phyloP scores from a whole-genome alignment of 257 asterid species.

The Plantago elongata region DNA sequence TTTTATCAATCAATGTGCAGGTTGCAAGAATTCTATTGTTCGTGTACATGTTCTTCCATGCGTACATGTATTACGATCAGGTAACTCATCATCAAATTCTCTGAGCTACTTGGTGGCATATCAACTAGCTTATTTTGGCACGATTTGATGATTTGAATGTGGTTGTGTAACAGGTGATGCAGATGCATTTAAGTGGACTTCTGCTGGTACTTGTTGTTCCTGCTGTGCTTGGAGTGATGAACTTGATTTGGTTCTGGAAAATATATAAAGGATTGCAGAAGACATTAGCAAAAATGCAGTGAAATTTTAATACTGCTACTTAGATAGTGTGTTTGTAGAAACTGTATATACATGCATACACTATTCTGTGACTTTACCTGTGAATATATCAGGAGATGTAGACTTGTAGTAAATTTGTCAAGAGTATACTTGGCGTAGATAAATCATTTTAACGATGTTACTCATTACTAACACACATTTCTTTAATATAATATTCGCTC shows the following conservation, averaged over 20 bases:
- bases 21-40: conserved; percentile 16
- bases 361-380: not conserved
- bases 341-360: not conserved
- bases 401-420: too few relatives aligned
- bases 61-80: conserved; percentile 8
- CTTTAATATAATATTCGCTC: too few relatives aligned
- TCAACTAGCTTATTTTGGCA: not conserved
- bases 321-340: not conserved
- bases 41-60: conserved; percentile 7
- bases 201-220: conserved; percentile 28
- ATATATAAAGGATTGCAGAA: conserved; percentile 37
- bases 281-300: conserved; percentile 38
- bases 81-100: not conserved
- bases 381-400: too few relatives aligned
- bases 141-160: not conserved
- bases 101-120: not conserved
- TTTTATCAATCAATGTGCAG: not conserved
- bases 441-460: too few relatives aligned
- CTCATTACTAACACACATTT: too few relatives aligned
- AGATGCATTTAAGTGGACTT: conserved; percentile 29
- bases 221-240: conserved; percentile 33
- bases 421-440: too few relatives aligned
- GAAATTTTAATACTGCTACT: not conserved
- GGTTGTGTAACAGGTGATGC: conserved; percentile 28
- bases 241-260: conserved; percentile 45